Evolutionary conservation across 2,329 filamentous ascomycete genomes (phyloP).

Genomic region (Sporothrix luriei): DNA sequence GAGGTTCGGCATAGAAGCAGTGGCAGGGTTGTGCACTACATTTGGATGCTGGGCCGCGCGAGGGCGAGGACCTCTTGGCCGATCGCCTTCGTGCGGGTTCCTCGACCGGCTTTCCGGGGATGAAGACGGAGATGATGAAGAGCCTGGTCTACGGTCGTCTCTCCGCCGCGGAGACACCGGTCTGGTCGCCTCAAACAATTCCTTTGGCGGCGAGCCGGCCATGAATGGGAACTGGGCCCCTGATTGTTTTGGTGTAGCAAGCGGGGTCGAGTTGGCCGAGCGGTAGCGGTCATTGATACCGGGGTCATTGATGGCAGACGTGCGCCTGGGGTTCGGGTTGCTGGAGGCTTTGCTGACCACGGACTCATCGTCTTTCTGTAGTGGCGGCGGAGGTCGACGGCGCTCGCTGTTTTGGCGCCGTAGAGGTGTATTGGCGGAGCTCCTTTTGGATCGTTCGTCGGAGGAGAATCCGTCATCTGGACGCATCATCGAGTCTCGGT

Average conservation of each 20-base stretch:
- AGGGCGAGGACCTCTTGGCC: conserved; percentile 35
- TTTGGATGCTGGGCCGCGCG: conserved; percentile 40
- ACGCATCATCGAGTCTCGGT: conserved; percentile 34
- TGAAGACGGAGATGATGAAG: conserved; percentile 41
- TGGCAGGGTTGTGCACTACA: conserved; percentile 36
- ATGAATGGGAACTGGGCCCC: conserved; percentile 33
- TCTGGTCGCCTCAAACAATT: neutral
- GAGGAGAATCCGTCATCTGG: conserved; percentile 47
- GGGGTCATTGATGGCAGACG: conserved; percentile 34
- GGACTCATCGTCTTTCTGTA: conserved; percentile 43
- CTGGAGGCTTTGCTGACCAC: conserved; percentile 22
- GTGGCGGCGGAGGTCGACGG: conserved; percentile 43
- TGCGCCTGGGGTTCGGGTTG: conserved; percentile 30
- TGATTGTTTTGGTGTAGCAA: conserved; percentile 41
- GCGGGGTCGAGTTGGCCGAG: conserved; percentile 44
- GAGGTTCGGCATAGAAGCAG: conserved; percentile 16
- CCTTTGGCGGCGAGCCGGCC: conserved; percentile 19
- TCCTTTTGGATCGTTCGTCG: conserved; percentile 45
- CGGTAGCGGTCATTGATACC: conserved; percentile 37
- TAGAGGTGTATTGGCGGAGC: conserved; percentile 30
- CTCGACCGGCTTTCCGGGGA: conserved; percentile 38
- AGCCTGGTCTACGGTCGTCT: conserved; percentile 38
- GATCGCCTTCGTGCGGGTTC: conserved; percentile 27
- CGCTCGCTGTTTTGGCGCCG: conserved; percentile 40
- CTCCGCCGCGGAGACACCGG: conserved; percentile 30